A percentile compares a stretch with the other conserved stretches of the same genome.
Conservation (phyloP, 805 yeast genomes). For the Kodamaea laetipori region DNA sequence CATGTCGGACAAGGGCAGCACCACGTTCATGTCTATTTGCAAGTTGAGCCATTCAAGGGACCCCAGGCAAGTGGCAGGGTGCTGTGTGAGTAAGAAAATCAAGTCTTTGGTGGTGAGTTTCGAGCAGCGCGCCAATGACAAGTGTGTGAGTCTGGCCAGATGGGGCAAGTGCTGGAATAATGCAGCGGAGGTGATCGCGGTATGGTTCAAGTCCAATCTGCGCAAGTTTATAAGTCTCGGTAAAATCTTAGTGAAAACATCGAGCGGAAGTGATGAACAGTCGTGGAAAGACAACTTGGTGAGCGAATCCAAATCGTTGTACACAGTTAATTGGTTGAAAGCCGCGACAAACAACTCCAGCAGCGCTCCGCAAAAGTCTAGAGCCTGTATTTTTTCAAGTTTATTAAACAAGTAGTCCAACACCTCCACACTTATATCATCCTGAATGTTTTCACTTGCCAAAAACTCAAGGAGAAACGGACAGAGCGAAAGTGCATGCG, state of each 20-base stretch:
- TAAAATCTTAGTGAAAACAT: conserved; percentile 56
- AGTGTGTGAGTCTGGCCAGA: conserved; percentile 66
- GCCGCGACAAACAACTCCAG: conserved; percentile 62
- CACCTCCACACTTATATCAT: conserved; percentile 67
- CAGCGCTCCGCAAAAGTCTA: conserved; percentile 90
- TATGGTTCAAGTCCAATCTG: conserved; percentile 78
- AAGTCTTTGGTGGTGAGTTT: conserved; percentile 72
- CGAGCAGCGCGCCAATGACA: conserved; percentile 58
- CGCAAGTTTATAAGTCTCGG: conserved; percentile 58
- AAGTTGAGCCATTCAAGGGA: conserved; percentile 67
- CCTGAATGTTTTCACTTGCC: conserved; percentile 83
- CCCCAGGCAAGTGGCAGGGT: conserved; percentile 58
- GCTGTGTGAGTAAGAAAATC: conserved; percentile 66
- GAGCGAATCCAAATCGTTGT: conserved; percentile 19
- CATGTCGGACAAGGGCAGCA: conserved; percentile 55
- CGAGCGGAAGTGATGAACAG: conserved; percentile 72
- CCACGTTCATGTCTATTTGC: conserved; percentile 63
- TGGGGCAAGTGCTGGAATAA: conserved; percentile 54
- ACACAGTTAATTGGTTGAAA: conserved; percentile 47
- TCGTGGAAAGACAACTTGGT: conserved; percentile 77
- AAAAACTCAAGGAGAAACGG: conserved; percentile 76
- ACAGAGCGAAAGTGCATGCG: conserved; percentile 59
- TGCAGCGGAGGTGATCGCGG: conserved; percentile 68
- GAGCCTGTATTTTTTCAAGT: conserved; percentile 57
- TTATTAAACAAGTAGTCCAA: conserved; percentile 56